Base-by-base conservation (phyloP, 208 protist species). In the Trypanosoma cruzi region DNA sequence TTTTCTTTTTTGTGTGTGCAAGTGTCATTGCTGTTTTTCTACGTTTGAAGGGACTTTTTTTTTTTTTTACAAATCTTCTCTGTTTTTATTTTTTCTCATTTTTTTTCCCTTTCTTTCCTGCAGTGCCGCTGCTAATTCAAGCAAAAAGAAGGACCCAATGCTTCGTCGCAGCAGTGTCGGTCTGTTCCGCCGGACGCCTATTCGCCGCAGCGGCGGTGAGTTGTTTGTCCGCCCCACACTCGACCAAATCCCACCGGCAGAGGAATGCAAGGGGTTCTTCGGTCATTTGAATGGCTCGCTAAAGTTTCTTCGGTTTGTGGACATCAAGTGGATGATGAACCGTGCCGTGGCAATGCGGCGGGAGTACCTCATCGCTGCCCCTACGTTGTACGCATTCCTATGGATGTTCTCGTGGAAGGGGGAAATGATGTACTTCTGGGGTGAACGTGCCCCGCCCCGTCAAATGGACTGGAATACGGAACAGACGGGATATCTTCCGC, bases 321-420 rank as follows among this genome's bases (percentile, higher is more conserved):
- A 96, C 68, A 79, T 92, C 63, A 94, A 93, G 82, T 96, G 91
- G 89, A 90, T 94, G 81, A 93, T 94, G 86, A 94, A 94, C 87
- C 91, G 91, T 59, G 73, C 85, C 42, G 89, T 96, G 3, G 86
- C 85, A 44, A 77, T 94, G 50, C 84, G 80, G 61, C 91, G 88
- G 50, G 91, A 96, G 76, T 81, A 94, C 76, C 92, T 93, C 75
- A 93, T 96, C 64, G 77, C 88, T 37, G 79, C 88, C 49, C 88
- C 88, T 4, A 93, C 87, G 14, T 76, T 96, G 26, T 93, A 84
- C 76, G 40, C 79, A 4, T 96, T 94, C 75, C 59, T 93, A 34
- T 96, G 84, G 80, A 84, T 84, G 79, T 94, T 94, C 80, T 92
- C 80, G 64, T 96, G 86, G 86, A 88, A 92, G 68, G 88, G 85